Evolutionary conservation across 306 rosid species (phyloP).

Genomic region (Acacia acuminata): DNA sequence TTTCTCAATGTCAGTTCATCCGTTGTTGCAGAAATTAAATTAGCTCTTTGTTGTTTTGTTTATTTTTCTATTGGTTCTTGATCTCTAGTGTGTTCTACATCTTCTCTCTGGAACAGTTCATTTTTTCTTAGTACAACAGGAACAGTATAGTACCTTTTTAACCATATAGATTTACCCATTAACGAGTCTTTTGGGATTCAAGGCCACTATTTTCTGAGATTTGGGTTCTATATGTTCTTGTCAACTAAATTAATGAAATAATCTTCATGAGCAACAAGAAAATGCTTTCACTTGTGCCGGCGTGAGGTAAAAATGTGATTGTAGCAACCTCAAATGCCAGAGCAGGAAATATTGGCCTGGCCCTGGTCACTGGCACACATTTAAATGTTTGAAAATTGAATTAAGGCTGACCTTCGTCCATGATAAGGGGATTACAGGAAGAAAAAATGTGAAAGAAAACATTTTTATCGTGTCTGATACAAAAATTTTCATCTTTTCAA

Average conservation of each 20-base stretch:
- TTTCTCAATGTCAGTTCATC: constrained; percentile 7
- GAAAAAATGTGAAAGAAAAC: no score
- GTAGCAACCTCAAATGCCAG: neutral
- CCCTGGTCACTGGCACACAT: neutral
- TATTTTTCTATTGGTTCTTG: neutral
- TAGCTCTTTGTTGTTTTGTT: neutral
- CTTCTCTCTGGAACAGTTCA: no score
- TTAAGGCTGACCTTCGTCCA: no score
- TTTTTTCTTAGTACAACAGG: no score
- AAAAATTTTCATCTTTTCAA: no score
- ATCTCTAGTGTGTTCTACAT: neutral
- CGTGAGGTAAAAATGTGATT: neutral
- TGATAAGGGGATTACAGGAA: no score
- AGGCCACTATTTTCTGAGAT: neutral
- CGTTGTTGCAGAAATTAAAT: constrained; percentile 7
- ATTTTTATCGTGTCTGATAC: no score
- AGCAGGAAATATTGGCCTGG: neutral
- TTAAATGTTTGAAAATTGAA: neutral
- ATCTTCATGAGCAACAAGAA: neutral
- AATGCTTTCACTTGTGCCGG: neutral
- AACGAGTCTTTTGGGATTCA: neutral
- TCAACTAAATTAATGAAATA: neutral
- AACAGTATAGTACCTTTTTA: neutral
- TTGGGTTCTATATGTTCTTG: neutral
- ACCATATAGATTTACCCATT: neutral